Base-by-base conservation (phyloP, 176 grass and related monocot species). In the Rhynchospora pubera region DNA sequence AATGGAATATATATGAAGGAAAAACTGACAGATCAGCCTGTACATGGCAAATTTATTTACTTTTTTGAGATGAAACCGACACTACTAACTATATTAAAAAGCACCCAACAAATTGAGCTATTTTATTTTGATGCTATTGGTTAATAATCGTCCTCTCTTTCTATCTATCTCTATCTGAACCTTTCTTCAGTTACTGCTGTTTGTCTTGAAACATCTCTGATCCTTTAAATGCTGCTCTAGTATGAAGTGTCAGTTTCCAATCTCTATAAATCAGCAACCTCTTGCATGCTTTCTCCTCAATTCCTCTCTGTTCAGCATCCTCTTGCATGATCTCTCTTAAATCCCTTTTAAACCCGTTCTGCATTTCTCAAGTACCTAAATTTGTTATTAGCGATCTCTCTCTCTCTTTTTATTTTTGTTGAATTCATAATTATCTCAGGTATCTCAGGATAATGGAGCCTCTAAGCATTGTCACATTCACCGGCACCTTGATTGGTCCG, bases 391-490 rank as follows among this genome's bases (percentile, higher is more conserved):
- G 26, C 26, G 1, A 16, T 79, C 19, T 79, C 12, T 79, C 42
- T 56, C 10, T 72, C 9, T 6, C 4, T 43, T n/a, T n/a, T n/a
- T n/a, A n/a, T 16, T 79, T 21, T 79, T 6, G 34, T 39, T 57
- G n/a, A 26, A 24, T 13, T 61, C 13, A 60, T 6, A 59, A 60
- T 51, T 26, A 65, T 65, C 60, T 42, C n/a, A 47, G 39, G 42
- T 79, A 39, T 46, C 43, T 78, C 52, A 9, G 12, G 45, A 22
- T 78, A 82, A 86, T 87, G 85, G 85, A 87, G 44, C 79, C 78
- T 72, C 67, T 87, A 26, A 55, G 79, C 42, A 87, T 87, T 19
- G n/a, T 82, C 39, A 77, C 85, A 24, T 75, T 87, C 65, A 83
- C 85, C 9, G 68, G 85, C 15, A 57, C 62, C 4, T 34, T 83